Base-by-base conservation (phyloP, 352 stramenopile genomes). In the Pythium volutum region DNA sequence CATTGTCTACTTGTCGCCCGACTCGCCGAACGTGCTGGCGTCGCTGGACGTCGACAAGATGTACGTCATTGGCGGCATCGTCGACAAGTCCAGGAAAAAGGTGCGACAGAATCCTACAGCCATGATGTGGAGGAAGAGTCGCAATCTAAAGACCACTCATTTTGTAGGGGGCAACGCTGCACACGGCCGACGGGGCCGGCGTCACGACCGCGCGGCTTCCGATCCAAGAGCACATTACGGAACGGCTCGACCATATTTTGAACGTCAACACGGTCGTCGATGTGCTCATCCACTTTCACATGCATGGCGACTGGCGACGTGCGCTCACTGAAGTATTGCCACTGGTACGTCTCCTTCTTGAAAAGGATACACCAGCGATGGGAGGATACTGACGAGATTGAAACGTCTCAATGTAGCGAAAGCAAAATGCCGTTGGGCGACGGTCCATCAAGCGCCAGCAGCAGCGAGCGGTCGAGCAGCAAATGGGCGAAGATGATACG, bases 181-280 rank as follows among this genome's bases (percentile, higher is more conserved):
- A 77, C 5, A 76, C 77, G 45, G 84, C 84, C 6, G 65, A 73
- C 14, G 59, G 56, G 42, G 71, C 71, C 0, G 79, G 81, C 1
- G 72, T 93, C 47, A 62, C 62, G 18, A 91, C 79, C 6, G 79
- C 71, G 14, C 74, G 84, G 20, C 52, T 93, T 41, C 84, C 84
- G 20, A 90, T 93, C 59, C 84, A 90, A 46, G 84, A 93, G 59
- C 59, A 85, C 55, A 77, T 89, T 34, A 70, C 73, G 3, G 72
- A 88, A 55, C 76, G 84, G 3, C 61, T 86, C 20, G 81, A 91
- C 54, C 84, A 93, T 51, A 91, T 93, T 34, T 64, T 93, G 39
- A 93, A 91, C 59, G 79, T 93, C 25, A 91, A 93, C 60, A 90
- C 81, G 34, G 78, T 93, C 27, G 51, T 86, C 18, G 81, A 90